These are phyloP conservation scores for Zalaria obscura DNA, from an alignment of 2,329 filamentous ascomycete species.

Conservation along the genomic window DNA sequence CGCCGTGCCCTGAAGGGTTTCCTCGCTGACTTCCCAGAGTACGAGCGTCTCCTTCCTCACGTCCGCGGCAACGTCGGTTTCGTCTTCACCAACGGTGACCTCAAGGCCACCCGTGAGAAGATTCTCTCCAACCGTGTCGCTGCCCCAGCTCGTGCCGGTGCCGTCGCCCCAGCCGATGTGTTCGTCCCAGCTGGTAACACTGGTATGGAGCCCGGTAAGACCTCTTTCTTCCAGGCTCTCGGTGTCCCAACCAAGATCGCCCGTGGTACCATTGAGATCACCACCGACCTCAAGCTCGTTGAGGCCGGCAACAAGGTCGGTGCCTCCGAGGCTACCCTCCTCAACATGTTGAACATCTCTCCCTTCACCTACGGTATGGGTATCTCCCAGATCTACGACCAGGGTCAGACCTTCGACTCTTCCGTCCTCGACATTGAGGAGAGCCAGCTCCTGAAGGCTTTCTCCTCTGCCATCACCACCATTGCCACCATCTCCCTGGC, in stretches of 20 bases:
- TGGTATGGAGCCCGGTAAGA: slow-evolving; percentile 99
- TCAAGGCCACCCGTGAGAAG: slow-evolving; percentile 86
- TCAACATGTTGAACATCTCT: slow-evolving; percentile 99
- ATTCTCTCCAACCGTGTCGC: slow-evolving; percentile 96
- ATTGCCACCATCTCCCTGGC: slow-evolving; percentile 87
- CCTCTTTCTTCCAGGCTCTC: slow-evolving; percentile 99
- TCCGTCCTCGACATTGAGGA: slow-evolving; percentile 86
- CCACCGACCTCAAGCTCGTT: slow-evolving; percentile 91
- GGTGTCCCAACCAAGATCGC: slow-evolving; percentile 99
- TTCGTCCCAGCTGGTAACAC: slow-evolving; percentile 97
- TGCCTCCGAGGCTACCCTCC: slow-evolving; percentile 92
- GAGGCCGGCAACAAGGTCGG: slow-evolving; percentile 90
- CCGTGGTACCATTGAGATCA: slow-evolving; percentile 99
- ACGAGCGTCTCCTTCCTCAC: slow-evolving; percentile 90
- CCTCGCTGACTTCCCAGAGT: slow-evolving; percentile 80
- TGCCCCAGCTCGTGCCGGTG: slow-evolving; percentile 94
- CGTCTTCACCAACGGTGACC: slow-evolving; percentile 97
- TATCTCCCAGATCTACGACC: slow-evolving; percentile 91
- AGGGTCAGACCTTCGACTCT: slow-evolving; percentile 82
- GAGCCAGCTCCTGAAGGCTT: slow-evolving; percentile 76
- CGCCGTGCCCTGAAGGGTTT: slow-evolving; percentile 97
- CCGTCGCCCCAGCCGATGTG: slow-evolving; percentile 84
- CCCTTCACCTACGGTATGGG: slow-evolving; percentile 99
- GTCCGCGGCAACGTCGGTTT: slow-evolving; percentile 88
- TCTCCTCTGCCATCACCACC: slow-evolving; percentile 69